Percentiles rank a stretch among this genome's conserved stretches.
Evolutionary conservation across 2,329 filamentous ascomycete species (phyloP).

Genomic region (Penicillium crustosum): DNA sequence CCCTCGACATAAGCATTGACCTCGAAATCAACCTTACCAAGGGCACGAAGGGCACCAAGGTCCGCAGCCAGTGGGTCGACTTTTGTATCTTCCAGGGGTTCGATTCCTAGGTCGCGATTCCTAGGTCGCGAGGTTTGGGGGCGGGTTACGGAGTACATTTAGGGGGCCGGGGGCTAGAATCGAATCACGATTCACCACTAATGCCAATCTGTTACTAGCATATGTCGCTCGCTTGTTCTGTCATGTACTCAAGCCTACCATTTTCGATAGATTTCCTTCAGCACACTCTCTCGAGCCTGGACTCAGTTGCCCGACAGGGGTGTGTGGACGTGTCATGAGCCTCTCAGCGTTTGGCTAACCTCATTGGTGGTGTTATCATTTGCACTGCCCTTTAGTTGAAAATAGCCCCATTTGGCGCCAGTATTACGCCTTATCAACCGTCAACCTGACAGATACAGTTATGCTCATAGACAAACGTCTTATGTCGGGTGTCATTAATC

Average conservation of each 20-base stretch:
- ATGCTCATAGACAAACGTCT: neutral
- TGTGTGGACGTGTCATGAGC: neutral
- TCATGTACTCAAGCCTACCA: neutral
- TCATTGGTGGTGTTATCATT: neutral
- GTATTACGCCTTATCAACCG: neutral
- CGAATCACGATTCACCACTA: neutral
- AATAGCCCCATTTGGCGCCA: neutral
- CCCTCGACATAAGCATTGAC: too few species aligned
- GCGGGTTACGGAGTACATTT: neutral
- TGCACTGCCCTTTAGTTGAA: neutral
- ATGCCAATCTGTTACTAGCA: neutral
- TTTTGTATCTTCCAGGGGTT: too few species aligned
- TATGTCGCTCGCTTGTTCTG: neutral
- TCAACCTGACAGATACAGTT: neutral
- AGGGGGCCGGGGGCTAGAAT: neutral
- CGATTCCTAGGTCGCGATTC: too few species aligned
- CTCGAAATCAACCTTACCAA: too few species aligned
- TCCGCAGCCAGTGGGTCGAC: too few species aligned
- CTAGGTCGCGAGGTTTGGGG: neutral
- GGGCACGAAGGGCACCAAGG: too few species aligned
- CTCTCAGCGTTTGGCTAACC: neutral
- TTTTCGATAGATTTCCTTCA: neutral
- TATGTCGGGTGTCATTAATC: neutral
- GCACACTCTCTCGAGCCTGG: neutral
- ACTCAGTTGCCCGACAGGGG: neutral